Conservation (phyloP, 495 filamentous ascomycete species). For the Podospora anserina region DNA sequence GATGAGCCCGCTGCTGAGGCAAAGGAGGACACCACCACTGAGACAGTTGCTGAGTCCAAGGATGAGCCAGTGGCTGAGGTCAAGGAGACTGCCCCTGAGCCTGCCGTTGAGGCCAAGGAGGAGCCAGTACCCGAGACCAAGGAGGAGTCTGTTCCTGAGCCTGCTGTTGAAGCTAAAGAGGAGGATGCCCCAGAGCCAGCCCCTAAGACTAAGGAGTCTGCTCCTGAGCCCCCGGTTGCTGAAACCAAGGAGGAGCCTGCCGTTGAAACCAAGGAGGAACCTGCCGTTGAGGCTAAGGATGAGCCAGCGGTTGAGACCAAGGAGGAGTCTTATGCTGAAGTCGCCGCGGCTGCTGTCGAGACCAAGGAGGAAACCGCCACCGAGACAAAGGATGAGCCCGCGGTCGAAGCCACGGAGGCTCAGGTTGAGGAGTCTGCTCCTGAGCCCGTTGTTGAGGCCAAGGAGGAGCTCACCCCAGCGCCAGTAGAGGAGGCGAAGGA, state of each 20-base stretch:
- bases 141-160: slow-evolving; percentile 4
- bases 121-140: background rate
- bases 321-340: slow-evolving; percentile 8
- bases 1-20: slow-evolving; percentile 11
- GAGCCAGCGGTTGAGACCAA: slow-evolving; percentile 1
- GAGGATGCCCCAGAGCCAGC: background rate
- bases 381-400: slow-evolving; percentile 5
- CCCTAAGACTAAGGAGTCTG: background rate
- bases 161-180: slow-evolving; percentile 1
- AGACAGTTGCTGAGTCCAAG: slow-evolving; percentile 4
- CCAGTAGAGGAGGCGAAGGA: background rate
- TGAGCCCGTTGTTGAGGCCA: slow-evolving; percentile 12
- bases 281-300: background rate
- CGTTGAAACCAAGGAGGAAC: slow-evolving; percentile 8
- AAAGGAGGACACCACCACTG: background rate
- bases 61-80: background rate
- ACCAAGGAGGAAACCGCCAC: slow-evolving; percentile 4
- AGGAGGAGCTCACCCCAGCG: background rate
- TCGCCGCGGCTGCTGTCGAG: background rate
- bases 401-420: slow-evolving; percentile 2
- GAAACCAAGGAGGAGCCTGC: slow-evolving; percentile 3
- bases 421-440: slow-evolving; percentile 4
- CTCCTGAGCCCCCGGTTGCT: background rate
- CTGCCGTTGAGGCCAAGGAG: slow-evolving; percentile 3
- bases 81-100: background rate